Conservation (phyloP, 306 rosid genomes). For the Cyamopsis tetragonoloba region DNA sequence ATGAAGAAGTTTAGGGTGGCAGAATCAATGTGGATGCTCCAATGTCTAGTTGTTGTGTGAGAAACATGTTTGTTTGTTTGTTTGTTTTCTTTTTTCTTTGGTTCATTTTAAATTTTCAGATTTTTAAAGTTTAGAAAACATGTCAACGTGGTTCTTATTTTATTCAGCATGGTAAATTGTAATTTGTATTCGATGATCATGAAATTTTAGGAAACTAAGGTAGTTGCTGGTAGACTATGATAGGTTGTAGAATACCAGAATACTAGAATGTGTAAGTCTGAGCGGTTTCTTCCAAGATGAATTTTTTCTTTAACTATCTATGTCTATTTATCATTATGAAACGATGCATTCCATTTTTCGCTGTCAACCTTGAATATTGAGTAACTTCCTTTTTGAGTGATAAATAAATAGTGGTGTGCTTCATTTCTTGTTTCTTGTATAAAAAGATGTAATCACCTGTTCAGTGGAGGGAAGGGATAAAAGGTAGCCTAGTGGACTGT, state of each 20-base stretch:
- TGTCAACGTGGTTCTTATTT: background rate
- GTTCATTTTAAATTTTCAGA: background rate
- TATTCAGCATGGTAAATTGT: too few relatives aligned
- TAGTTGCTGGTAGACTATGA: background rate
- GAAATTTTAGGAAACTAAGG: background rate
- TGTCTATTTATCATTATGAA: background rate
- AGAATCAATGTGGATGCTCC: constrained; percentile 12
- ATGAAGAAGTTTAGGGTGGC: background rate
- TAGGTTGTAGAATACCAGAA: too few relatives aligned
- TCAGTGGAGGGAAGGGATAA: background rate
- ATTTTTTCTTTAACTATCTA: background rate
- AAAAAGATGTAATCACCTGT: background rate
- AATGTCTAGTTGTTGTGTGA: background rate
- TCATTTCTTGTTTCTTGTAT: background rate
- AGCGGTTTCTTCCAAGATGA: background rate
- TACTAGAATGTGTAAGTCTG: background rate
- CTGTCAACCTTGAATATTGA: background rate
- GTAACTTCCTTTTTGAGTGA: background rate
- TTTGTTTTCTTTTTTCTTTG: background rate
- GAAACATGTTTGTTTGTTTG: background rate
- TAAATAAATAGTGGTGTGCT: background rate
- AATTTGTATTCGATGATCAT: too few relatives aligned
- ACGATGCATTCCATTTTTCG: background rate
- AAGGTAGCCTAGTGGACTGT: background rate
- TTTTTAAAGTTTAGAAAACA: background rate